These are phyloP conservation scores for Aegilops umbellulata DNA, from an alignment of 176 grass and related monocot species.

Conservation along the genomic window DNA sequence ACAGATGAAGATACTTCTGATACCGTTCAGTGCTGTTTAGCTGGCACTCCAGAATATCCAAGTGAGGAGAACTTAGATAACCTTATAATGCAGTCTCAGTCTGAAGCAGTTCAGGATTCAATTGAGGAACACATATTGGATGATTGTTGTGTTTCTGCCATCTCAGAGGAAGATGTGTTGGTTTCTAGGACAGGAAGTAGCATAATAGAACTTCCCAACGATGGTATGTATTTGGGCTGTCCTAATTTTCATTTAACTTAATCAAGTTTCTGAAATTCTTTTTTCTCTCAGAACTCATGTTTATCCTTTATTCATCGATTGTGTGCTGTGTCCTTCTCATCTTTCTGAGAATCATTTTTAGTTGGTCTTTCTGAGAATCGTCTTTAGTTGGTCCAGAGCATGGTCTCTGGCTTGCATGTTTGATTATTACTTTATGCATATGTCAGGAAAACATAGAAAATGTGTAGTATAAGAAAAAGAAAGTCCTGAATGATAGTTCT, in stretches of 20 bases:
- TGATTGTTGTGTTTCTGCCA: conserved; percentile 49
- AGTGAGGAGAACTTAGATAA: conserved; percentile 34
- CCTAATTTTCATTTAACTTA: background rate
- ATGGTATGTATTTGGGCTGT: conserved; percentile 47
- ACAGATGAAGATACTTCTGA: conserved; percentile 32
- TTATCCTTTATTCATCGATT: background rate
- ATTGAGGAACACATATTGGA: conserved; percentile 35
- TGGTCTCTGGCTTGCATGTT: background rate
- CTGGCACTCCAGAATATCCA: conserved; percentile 23
- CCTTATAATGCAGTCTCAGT: conserved; percentile 43
- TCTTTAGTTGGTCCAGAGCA: background rate
- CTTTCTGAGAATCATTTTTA: conserved; percentile 25
- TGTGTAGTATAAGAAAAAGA: background rate
- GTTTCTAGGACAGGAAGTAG: conserved; percentile 46
- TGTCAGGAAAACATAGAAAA: background rate
- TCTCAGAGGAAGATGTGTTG: conserved; percentile 47
- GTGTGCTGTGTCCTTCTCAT: background rate
- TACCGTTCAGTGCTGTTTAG: conserved; percentile 20
- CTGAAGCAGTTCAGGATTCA: conserved; percentile 33
- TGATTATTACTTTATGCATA: background rate
- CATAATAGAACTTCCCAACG: conserved; percentile 41
- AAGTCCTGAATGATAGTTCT: background rate
- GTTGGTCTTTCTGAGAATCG: background rate
- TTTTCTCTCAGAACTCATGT: background rate
- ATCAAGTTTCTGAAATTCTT: background rate